Evolutionary conservation across 2,329 filamentous ascomycete genomes (phyloP).

Genomic region (Pezicula rhizophila): DNA sequence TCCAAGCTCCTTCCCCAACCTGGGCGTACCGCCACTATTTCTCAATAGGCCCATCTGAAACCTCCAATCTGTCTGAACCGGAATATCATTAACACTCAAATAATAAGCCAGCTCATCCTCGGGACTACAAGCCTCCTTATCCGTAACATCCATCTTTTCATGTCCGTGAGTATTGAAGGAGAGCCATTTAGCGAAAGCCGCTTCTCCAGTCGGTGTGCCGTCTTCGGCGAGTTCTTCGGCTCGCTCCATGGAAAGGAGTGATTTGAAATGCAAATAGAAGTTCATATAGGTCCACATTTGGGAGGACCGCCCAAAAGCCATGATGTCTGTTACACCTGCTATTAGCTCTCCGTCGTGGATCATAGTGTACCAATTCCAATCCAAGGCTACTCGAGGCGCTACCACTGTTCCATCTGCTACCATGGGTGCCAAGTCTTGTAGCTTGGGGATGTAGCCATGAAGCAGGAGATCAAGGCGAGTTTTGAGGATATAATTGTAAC

Average conservation of each 20-base stretch:
- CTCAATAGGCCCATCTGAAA: slow-evolving; percentile 15
- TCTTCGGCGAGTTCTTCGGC: not conserved
- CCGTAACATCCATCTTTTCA: slow-evolving; percentile 6
- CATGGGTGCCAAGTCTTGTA: not conserved
- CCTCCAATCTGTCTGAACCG: slow-evolving; percentile 16
- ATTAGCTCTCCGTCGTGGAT: slow-evolving; percentile 15
- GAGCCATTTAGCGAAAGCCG: slow-evolving; percentile 11
- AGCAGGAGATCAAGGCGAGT: not conserved
- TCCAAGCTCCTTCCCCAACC: slow-evolving; percentile 4
- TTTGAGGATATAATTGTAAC: slow-evolving; percentile 2
- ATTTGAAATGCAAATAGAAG: slow-evolving; percentile 12
- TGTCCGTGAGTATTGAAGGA: slow-evolving; percentile 12
- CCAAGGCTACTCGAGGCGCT: slow-evolving; percentile 14
- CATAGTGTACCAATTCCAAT: slow-evolving; percentile 18
- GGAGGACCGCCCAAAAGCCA: slow-evolving; percentile 13
- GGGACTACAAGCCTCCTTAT: slow-evolving; percentile 12
- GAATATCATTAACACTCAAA: slow-evolving; percentile 14
- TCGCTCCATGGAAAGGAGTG: slow-evolving; percentile 1
- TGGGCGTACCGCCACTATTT: not conserved
- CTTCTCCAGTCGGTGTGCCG: slow-evolving; percentile 1
- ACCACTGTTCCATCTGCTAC: slow-evolving; percentile 3
- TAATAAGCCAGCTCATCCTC: slow-evolving; percentile 14
- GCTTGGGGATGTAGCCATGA: not conserved
- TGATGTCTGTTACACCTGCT: slow-evolving; percentile 16
- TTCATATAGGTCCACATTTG: slow-evolving; percentile 15